phyloP scores from a whole-genome alignment of 768 basidiomycete species.

The Coprinopsis strossmayeri region DNA sequence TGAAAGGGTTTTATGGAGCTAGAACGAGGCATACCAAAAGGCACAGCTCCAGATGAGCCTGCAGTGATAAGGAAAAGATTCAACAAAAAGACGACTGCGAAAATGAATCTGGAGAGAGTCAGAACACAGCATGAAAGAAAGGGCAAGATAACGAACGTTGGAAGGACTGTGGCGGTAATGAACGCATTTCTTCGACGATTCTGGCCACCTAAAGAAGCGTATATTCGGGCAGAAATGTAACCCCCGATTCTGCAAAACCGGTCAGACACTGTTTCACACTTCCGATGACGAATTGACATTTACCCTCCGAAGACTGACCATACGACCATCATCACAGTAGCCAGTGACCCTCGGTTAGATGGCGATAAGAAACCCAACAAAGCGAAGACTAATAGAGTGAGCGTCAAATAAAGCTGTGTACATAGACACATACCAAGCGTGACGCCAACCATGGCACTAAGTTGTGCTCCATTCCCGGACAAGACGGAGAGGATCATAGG shows the following conservation, averaged over 20 bases:
- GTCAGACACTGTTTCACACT: no score
- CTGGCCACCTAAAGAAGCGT: constrained; percentile 71
- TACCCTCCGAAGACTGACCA: constrained; percentile 92
- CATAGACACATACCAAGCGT: constrained; percentile 56
- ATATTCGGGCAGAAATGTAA: constrained; percentile 80
- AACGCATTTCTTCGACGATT: constrained; percentile 79
- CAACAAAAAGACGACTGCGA: no score
- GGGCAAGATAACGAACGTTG: constrained; percentile 50
- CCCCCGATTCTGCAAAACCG: constrained; percentile 69
- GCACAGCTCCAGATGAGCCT: constrained; percentile 91
- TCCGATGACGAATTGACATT: no score
- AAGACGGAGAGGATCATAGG: constrained; percentile 77
- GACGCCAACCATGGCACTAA: constrained; percentile 80
- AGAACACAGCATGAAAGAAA: background rate
- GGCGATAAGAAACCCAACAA: constrained; percentile 91
- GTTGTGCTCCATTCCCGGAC: constrained; percentile 86
- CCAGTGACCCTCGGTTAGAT: constrained; percentile 90
- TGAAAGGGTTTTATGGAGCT: background rate
- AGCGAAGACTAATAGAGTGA: constrained; percentile 62
- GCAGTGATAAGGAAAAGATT: constrained; percentile 83
- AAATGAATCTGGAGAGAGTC: no score
- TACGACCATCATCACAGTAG: constrained; percentile 89
- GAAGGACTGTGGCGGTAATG: constrained; percentile 81
- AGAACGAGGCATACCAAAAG: constrained; percentile 59
- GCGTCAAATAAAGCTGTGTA: background rate